Base-by-base conservation (phyloP, 2,329 filamentous ascomycete genomes). In the Curvularia sp. region DNA sequence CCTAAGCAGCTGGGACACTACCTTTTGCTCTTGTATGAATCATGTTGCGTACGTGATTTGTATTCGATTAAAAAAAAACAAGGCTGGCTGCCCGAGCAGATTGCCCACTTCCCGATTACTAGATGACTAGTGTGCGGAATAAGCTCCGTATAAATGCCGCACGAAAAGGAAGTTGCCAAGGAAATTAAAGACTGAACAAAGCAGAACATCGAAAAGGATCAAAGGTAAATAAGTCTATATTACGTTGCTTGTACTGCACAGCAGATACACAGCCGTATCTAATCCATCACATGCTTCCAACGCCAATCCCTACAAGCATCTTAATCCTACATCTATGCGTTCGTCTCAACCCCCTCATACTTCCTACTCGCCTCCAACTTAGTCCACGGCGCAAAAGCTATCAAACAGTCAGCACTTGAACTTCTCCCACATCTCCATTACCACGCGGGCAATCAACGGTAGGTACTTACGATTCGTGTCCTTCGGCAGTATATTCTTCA, bases 361-460 rank as follows among this genome's bases (percentile, higher is more conserved):
- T 58, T 62, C 13, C n/a, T 59, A 42, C 62, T 67, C 15, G 35
- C 64, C 42, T 63, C 68, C 39, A 68, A 33, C 56, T 68, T 67
- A 10, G 31, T 31, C 67, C 63, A 71, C 38, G 63, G 68, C 44
- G 68, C 64, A 63, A 70, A 72, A 9, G 64, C 63, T 62, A 67
- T 70, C 53, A 53, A 53, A 31, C 39, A 55, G 26, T 63, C 69
- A 68, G 61, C 10, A 57, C 65, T 33, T 58, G 72, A 38, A 7
- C 35, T 38, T 8, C 3, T 38, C 9, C 15, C 15, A 12, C 7
- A 18, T 18, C 35, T 18, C 35, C 35, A 5, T 58, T 81, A 58
- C 44, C 75, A 77, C 77, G 0, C 4, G 15, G 35, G 13, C 2
- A 38, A n/a, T 8, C 4, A 7, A 18, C 3, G 35, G 35, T 18